Conservation (phyloP, 148 eudicot genomes). For the Oxyria digyna region DNA sequence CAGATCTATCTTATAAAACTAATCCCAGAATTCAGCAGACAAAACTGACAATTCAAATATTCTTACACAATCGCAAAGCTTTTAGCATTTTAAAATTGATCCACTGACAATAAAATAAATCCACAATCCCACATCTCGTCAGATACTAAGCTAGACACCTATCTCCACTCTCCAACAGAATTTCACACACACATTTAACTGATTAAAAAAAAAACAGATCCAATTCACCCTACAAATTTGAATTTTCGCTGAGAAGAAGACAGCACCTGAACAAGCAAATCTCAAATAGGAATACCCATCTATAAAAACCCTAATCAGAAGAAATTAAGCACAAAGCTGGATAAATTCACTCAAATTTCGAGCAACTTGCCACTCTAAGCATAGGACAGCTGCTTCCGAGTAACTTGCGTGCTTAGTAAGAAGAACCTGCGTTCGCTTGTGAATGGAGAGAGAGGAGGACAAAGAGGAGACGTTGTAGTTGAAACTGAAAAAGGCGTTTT, state of each 20-base stretch:
- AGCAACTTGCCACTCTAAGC: not conserved
- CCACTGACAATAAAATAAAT: not conserved
- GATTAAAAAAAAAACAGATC: no score
- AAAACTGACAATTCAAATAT: conserved; percentile 3
- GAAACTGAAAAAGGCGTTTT: conserved; percentile 6
- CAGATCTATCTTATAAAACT: not conserved
- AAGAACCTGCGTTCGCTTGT: conserved; percentile 8
- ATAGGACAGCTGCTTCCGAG: not conserved
- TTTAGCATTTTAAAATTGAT: not conserved
- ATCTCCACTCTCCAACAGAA: not conserved
- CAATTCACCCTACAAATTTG: not conserved
- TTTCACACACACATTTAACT: not conserved
- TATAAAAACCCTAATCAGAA: conserved; percentile 6
- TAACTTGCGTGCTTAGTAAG: not conserved
- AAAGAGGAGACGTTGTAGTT: conserved; percentile 6
- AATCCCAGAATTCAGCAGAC: conserved; percentile 6
- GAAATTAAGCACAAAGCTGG: not conserved
- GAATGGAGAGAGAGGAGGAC: not conserved
- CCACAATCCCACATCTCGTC: not conserved
- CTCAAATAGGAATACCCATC: not conserved
- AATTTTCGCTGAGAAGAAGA: not conserved
- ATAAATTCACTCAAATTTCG: not conserved
- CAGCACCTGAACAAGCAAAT: not conserved
- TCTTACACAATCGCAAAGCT: not conserved
- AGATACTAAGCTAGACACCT: not conserved